Evolutionary conservation across 2,329 filamentous ascomycete species (phyloP), one percentile per base, ranked within the genome.

Genomic region (Didymellaceae sp.): DNA sequence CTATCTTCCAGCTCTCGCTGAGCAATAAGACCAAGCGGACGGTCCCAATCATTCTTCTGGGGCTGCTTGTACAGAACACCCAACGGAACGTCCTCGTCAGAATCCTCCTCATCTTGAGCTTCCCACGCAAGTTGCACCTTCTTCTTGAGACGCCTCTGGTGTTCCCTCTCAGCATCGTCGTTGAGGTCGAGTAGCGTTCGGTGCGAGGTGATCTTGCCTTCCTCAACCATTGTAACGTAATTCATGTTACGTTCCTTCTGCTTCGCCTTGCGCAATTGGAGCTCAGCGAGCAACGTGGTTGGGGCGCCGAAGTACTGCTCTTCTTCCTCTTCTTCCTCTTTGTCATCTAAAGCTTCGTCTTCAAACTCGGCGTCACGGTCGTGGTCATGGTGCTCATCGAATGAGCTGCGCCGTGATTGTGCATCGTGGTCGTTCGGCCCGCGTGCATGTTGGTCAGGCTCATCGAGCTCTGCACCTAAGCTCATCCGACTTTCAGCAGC

Each of bases 121-220:
- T 97, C 92, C 94, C 94, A 99, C 1, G 93, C 94, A 25, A 99
- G 80, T 51, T 90, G 90, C 25, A 96, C 85, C 50, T 87, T 89
- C 66, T 89, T 89, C 48, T 83, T 82, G 63, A 87, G 83, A 28
- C 93, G 85, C 21, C 88, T 82, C 58, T 87, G 86, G 61, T 86
- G 87, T 70, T 96, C 89, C 18, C 91, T 82, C 72, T 97, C 89
- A 17, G 90, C 90, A 21, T 97, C 90, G 0, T 91, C 89, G 66
- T 99, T 93, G 60, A 97, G 82, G 68, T 99, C 86, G 1, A 99
- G 80, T 4, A 99, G 80, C 0, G 94, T 99, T 11, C 90, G 90
- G 58, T 94, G 90, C 1, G 56, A 50, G 13, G 61, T 59, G 35
- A 65, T 59, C 81, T 96, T 87, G n/a, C 91, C 92, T 45, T 88